Conservation (phyloP, 2,329 filamentous ascomycete species). For the Ophiostoma sp. region DNA sequence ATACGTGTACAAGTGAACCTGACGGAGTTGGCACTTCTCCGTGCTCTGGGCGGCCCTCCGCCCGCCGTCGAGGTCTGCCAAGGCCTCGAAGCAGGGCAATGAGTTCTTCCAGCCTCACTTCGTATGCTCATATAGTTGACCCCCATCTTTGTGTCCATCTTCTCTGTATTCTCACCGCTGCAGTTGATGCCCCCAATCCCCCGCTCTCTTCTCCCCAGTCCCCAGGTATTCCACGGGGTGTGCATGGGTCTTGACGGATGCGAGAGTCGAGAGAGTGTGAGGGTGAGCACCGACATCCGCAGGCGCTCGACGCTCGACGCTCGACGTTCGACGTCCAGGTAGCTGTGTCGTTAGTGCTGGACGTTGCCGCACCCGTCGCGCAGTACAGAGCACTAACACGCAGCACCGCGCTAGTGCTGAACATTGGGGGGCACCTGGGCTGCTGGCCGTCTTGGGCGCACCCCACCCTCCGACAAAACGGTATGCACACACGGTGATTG, state of each 20-base stretch:
- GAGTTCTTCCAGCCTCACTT: not conserved
- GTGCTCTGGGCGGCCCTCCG: not conserved
- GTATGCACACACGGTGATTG: not conserved
- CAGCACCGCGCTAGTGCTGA: not conserved
- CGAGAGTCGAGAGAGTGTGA: no score
- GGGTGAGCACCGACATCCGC: no score
- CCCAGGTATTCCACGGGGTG: no score
- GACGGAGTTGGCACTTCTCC: not conserved
- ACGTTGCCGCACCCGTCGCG: not conserved
- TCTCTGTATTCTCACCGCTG: conserved; percentile 9
- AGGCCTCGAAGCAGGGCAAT: not conserved
- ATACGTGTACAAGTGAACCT: not conserved
- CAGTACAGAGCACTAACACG: not conserved
- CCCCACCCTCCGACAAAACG: not conserved
- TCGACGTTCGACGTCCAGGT: no score
- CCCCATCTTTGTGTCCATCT: not conserved
- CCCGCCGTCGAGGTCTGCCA: not conserved
- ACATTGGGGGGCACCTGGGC: not conserved
- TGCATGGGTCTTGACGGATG: no score
- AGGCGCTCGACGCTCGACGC: not conserved
- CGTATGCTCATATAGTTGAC: no score
- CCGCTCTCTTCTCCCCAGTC: not conserved
- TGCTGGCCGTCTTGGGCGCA: not conserved
- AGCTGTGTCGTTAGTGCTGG: not conserved
- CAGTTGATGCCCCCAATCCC: not conserved